Evolutionary conservation across 495 filamentous ascomycete species (phyloP).

Genomic region (Penicillium bialowiezense): DNA sequence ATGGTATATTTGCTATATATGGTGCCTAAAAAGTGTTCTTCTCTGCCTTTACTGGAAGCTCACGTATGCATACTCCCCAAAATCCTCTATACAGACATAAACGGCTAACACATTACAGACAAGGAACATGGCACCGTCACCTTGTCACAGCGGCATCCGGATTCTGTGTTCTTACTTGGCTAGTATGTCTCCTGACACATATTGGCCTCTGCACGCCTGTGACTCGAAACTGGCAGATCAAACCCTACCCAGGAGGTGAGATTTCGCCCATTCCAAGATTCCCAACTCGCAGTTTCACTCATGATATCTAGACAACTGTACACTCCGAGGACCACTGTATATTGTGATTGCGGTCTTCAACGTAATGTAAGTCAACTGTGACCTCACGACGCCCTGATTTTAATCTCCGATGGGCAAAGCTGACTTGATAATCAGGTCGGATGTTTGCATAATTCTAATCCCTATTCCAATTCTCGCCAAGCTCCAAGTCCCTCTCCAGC

Average conservation of each 20-base stretch:
- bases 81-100: not conserved
- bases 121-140: conserved; percentile 17
- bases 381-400: not conserved
- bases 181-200: conserved; percentile 44
- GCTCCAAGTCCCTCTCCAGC: conserved; percentile 20
- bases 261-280: not conserved
- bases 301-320: conserved; percentile 20
- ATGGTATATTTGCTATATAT: conserved; percentile 50
- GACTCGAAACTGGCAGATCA: conserved; percentile 48
- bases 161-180: conserved; percentile 42
- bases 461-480: conserved; percentile 25
- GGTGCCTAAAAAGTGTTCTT: conserved; percentile 50
- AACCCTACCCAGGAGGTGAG: conserved; percentile 44
- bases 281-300: no score
- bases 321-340: conserved; percentile 19
- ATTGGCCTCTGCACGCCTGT: conserved; percentile 46
- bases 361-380: conserved; percentile 11
- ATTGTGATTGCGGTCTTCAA: conserved; percentile 21
- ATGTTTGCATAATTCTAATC: conserved; percentile 15
- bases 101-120: conserved; percentile 1
- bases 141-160: conserved; percentile 14
- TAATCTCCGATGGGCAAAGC: not conserved
- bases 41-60: conserved; percentile 50
- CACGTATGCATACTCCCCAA: conserved; percentile 32
- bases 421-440: conserved; percentile 11